phyloP scores from a whole-genome alignment of 2,329 filamentous ascomycete species.

The Penicillium sumatraense region DNA sequence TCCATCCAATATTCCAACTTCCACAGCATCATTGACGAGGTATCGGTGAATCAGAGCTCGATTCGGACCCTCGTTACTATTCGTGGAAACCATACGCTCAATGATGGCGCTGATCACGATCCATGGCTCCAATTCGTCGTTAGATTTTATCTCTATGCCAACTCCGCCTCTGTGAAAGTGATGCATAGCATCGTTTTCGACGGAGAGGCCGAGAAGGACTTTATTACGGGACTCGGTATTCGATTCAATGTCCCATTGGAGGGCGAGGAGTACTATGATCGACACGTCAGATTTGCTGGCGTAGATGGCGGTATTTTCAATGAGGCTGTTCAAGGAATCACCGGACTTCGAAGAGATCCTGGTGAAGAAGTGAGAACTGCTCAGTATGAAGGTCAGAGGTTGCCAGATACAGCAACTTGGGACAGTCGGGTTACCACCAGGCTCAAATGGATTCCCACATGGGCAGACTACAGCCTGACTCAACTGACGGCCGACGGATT shows the following conservation, averaged over 20 bases:
- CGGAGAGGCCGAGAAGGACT: conserved; percentile 7
- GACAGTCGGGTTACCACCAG: conserved; percentile 51
- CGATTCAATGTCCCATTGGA: conserved; percentile 60
- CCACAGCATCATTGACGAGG: conserved; percentile 56
- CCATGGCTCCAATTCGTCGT: conserved; percentile 61
- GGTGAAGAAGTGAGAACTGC: conserved; percentile 53
- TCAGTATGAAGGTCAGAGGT: conserved; percentile 58
- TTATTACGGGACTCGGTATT: conserved; percentile 50
- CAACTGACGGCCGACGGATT: conserved; percentile 66
- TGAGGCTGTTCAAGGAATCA: conserved; percentile 65
- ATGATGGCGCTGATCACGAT: conserved; percentile 39
- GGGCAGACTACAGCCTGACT: conserved; percentile 62
- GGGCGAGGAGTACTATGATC: conserved; percentile 60
- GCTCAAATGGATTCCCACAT: conserved; percentile 58
- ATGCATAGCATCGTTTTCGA: conserved; percentile 19
- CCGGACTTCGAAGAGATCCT: conserved; percentile 62
- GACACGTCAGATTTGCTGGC: conserved; percentile 62
- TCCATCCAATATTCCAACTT: conserved; percentile 52
- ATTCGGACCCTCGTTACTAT: conserved; percentile 55
- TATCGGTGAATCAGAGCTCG: conserved; percentile 52
- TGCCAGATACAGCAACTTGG: conserved; percentile 47
- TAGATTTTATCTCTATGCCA: conserved; percentile 63
- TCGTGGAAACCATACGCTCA: conserved; percentile 43
- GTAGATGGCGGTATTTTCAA: conserved; percentile 60
- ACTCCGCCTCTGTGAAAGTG: conserved; percentile 51